These are phyloP conservation scores for Porodaedalea pini DNA, from an alignment of 1,284 basidiomycete species.

Conservation along the genomic window DNA sequence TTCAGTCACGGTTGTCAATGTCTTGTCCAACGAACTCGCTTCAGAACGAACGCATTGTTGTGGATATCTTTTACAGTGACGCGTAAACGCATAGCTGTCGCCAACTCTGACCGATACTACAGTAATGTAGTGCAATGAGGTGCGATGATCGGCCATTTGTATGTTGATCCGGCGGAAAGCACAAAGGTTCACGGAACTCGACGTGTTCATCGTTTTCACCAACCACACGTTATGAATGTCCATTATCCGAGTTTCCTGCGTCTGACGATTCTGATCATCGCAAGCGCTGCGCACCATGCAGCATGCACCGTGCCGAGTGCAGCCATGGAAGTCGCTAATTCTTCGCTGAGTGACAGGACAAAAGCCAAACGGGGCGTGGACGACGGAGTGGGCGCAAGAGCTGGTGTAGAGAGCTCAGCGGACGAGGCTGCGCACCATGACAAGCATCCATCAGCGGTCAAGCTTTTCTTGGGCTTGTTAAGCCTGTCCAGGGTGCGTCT, in stretches of 20 bases:
- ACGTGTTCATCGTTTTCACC: no score
- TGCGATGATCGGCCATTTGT: no score
- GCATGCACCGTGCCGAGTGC: constrained; percentile 2
- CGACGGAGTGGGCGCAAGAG: background rate
- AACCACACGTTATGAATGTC: no score
- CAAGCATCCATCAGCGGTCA: background rate
- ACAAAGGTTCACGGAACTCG: no score
- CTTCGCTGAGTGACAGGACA: background rate
- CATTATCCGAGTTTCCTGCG: background rate
- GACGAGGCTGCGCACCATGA: background rate
- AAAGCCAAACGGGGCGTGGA: background rate
- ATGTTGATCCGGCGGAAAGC: no score
- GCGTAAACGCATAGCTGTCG: no score
- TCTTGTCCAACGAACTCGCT: no score
- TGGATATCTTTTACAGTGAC: no score
- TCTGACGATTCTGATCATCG: background rate
- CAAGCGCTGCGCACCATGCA: constrained; percentile 3
- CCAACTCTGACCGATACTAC: no score
- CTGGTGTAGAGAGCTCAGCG: background rate
- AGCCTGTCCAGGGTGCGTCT: constrained; percentile 1
- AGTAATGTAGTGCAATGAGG: no score
- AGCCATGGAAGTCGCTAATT: background rate
- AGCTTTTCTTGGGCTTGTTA: background rate
- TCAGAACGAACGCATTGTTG: no score
- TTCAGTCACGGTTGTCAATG: no score